phyloP scores from a whole-genome alignment of 1,284 basidiomycete species.

The Phellopilus nigrolimitatus region DNA sequence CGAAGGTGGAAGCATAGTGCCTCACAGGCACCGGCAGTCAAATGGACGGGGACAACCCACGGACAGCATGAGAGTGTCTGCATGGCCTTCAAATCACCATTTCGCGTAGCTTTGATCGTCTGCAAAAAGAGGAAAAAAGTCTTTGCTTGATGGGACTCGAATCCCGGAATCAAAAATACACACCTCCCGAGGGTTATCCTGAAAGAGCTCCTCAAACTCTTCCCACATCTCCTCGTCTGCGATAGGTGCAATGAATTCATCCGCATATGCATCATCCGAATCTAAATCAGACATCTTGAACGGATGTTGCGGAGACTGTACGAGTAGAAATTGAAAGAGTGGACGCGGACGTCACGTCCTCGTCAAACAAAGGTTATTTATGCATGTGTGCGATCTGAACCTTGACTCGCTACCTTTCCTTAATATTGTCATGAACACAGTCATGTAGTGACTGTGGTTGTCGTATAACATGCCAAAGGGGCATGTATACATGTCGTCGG shows the following conservation, averaged over 20 bases:
- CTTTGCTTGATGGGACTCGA: not conserved
- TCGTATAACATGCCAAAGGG: too few relatives aligned
- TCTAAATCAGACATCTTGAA: too few relatives aligned
- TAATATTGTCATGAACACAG: too few relatives aligned
- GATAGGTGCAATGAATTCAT: not conserved
- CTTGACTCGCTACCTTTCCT: too few relatives aligned
- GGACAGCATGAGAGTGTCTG: not conserved
- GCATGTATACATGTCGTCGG: too few relatives aligned
- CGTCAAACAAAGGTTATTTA: too few relatives aligned
- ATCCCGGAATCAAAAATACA: not conserved
- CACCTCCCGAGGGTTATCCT: not conserved
- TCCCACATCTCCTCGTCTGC: not conserved
- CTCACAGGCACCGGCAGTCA: not conserved
- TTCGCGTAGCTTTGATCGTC: not conserved
- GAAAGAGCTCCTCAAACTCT: not conserved
- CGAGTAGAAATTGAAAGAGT: too few relatives aligned
- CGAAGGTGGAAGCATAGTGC: conserved; percentile 1
- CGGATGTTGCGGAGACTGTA: too few relatives aligned
- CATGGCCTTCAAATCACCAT: not conserved
- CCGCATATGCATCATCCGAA: too few relatives aligned
- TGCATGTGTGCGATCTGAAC: too few relatives aligned
- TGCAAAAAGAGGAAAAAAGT: not conserved
- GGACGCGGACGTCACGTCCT: too few relatives aligned
- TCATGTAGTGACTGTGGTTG: too few relatives aligned
- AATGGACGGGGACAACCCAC: not conserved